These are phyloP conservation scores for Irpex rosettiformis DNA, from an alignment of 1,284 basidiomycete species.

Conservation along the genomic window DNA sequence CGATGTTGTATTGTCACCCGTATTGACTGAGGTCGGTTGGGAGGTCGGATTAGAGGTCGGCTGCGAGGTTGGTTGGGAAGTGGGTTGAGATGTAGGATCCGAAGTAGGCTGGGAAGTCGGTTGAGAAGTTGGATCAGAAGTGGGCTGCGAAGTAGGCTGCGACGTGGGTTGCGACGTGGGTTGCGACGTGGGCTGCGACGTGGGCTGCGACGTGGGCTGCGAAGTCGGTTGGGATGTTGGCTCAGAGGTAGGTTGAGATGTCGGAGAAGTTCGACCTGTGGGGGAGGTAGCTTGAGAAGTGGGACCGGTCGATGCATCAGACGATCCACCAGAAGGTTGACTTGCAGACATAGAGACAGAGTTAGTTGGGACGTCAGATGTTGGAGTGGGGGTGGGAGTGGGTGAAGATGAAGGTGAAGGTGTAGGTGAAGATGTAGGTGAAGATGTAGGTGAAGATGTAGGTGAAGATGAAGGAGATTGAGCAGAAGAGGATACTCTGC, in stretches of 20 bases:
- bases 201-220: neutral
- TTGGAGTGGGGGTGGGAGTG: neutral
- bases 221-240: neutral
- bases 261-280: slow-evolving; percentile 12
- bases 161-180: slow-evolving; percentile 9
- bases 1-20: neutral
- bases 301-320: slow-evolving; percentile 5
- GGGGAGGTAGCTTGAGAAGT: slow-evolving; percentile 14
- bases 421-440: slow-evolving; percentile 7
- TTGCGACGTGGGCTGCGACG: neutral
- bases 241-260: slow-evolving; percentile 1
- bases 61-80: slow-evolving; percentile 7
- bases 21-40: neutral
- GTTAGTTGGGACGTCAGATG: neutral
- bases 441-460: slow-evolving; percentile 8
- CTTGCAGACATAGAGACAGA: neutral
- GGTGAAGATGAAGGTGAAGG: slow-evolving; percentile 1
- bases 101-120: slow-evolving; percentile 4
- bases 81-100: slow-evolving; percentile 1
- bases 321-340: neutral
- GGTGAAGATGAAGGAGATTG: slow-evolving; percentile 13
- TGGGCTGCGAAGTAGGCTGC: slow-evolving; percentile 8
- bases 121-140: neutral
- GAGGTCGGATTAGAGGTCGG: slow-evolving; percentile 7
- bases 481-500: neutral